phyloP scores from a whole-genome alignment of 371 early-diverging fungal genomes.

The Gilbertella persicaria region DNA sequence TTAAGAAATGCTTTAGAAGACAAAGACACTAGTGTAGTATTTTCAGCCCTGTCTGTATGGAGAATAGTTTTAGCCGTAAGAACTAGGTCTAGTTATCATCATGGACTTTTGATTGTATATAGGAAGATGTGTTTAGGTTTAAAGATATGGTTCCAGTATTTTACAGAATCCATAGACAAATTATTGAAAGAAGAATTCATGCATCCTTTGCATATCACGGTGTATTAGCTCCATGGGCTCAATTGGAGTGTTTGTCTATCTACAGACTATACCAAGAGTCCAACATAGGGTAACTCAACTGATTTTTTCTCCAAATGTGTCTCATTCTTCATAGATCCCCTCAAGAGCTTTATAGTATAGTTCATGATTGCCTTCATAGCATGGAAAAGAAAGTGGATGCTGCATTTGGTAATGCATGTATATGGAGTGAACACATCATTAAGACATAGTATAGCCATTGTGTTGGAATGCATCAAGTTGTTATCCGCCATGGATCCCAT shows the following conservation, averaged over 20 bases:
- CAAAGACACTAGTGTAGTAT: constrained; percentile 49
- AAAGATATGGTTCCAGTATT: constrained; percentile 39
- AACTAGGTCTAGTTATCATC: background rate
- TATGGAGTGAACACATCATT: too few species aligned
- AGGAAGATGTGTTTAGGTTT: constrained; percentile 30
- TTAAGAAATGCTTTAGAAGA: constrained; percentile 43
- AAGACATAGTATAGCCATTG: constrained; percentile 31
- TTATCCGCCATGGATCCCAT: constrained; percentile 28
- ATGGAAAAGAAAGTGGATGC: constrained; percentile 49
- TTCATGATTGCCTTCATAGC: constrained; percentile 28
- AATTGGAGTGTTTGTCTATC: constrained; percentile 42
- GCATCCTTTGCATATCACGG: constrained; percentile 51
- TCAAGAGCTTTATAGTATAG: constrained; percentile 25
- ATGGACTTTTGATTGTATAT: background rate
- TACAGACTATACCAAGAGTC: constrained; percentile 24
- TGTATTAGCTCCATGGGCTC: constrained; percentile 59
- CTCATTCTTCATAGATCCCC: constrained; percentile 23
- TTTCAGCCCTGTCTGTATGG: constrained; percentile 44
- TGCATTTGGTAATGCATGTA: constrained; percentile 45
- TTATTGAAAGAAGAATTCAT: constrained; percentile 39
- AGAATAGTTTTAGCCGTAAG: constrained; percentile 29
- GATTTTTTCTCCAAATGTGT: background rate
- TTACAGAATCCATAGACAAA: constrained; percentile 36
- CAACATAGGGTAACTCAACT: constrained; percentile 36
- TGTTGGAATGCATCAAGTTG: constrained; percentile 41